Evolutionary conservation across 2,329 filamentous ascomycete species (phyloP), one percentile per base, ranked within the genome.

Genomic region (Fusarium abutilonis): DNA sequence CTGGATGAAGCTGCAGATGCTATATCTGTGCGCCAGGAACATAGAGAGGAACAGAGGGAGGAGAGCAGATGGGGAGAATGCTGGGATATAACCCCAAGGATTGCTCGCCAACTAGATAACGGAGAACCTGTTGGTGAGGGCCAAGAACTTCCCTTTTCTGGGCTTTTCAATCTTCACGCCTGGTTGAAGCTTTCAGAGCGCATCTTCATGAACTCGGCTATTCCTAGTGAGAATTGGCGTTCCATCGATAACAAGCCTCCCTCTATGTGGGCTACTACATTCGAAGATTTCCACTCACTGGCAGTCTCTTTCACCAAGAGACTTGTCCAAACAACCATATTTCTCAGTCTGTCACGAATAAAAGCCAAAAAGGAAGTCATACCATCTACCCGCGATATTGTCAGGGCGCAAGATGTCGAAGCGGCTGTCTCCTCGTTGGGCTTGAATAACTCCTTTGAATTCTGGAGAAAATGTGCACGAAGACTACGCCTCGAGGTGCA

Each of bases 221-320:
- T 83, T 38, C 76, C 80, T 11, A 84, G 86, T 50, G 82, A 85
- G 52, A 93, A 91, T 71, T 96, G 91, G 91, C 79, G 78, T 31
- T 80, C 79, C 35, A 68, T 90, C 8, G 81, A 83, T 17, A 81
- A 83, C n/a, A 81, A 85, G 52, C 79, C 79, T 4, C 93, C 93
- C 0, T 86, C 89, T 0, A 85, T 97, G 19, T 87, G 89, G 65
- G 84, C 87, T 7, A 93, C 91, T 2, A 87, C 90, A 0, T 82
- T 96, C n/a, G 82, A 85, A 6, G 91, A 95, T 66, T 89, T 97
- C 40, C 83, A 93, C 69, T 84, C 84, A 9, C 75, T 97, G 2
- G 80, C 84, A 0, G 73, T 90, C 1, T 89, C 84, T 49, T 65
- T 95, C 13, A 93, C 90, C 0, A 86, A 85, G 56, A 83, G 90